phyloP scores from a whole-genome alignment of 1,284 basidiomycete genomes.

The Anthracocystis panici-leucophaei region DNA sequence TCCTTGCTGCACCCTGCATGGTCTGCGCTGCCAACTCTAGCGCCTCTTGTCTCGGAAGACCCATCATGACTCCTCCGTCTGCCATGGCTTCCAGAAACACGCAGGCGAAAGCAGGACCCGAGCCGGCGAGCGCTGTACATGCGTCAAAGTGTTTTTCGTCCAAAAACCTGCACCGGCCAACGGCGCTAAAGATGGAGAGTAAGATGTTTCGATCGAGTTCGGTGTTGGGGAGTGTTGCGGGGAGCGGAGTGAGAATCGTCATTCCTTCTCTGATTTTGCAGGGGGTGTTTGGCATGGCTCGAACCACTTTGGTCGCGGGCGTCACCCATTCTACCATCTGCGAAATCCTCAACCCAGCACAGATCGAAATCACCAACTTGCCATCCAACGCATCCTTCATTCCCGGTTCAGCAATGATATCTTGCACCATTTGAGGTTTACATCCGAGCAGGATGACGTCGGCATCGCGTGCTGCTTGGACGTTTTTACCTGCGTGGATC shows the following conservation, averaged over 20 bases:
- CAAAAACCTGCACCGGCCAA: slow-evolving; percentile 64
- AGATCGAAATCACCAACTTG: slow-evolving; percentile 94
- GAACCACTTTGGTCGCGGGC: slow-evolving; percentile 83
- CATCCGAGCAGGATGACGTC: slow-evolving; percentile 80
- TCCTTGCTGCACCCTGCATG: slow-evolving; percentile 94
- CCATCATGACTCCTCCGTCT: slow-evolving; percentile 99
- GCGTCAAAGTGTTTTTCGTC: slow-evolving; percentile 84
- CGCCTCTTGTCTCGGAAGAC: slow-evolving; percentile 90
- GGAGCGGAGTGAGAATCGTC: slow-evolving; percentile 66
- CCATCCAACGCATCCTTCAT: slow-evolving; percentile 86
- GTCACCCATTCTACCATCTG: slow-evolving; percentile 84
- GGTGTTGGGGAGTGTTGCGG: slow-evolving; percentile 35
- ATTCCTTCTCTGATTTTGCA: slow-evolving; percentile 75
- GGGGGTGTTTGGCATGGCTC: slow-evolving; percentile 99
- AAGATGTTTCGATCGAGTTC: slow-evolving; percentile 57
- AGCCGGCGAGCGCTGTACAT: slow-evolving; percentile 94
- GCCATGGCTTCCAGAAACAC: slow-evolving; percentile 98
- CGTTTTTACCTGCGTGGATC: slow-evolving; percentile 77
- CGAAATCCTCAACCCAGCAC: slow-evolving; percentile 90
- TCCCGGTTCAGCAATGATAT: slow-evolving; percentile 82
- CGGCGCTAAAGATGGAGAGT: slow-evolving; percentile 63
- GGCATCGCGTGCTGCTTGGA: slow-evolving; percentile 78
- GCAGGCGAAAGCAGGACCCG: slow-evolving; percentile 95
- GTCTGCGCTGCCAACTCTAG: slow-evolving; percentile 95
- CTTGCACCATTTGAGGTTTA: slow-evolving; percentile 88